phyloP scores from a whole-genome alignment of 2,329 filamentous ascomycete genomes.

The Colletotrichum zoysiae region DNA sequence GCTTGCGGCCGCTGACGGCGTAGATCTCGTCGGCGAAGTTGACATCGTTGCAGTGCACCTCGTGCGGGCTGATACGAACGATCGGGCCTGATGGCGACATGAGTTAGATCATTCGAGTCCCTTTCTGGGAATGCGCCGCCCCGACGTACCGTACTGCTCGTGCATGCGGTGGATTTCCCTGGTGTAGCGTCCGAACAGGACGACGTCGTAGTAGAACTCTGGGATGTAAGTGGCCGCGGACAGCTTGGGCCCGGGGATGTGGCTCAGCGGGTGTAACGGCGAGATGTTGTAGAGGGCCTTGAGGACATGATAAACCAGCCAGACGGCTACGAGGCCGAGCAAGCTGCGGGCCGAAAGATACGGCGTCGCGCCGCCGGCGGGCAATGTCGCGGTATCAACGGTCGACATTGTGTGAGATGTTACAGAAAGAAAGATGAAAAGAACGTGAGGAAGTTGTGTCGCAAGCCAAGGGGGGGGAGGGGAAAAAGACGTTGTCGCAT shows the following conservation, averaged over 20 bases:
- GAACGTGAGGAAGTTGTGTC: constrained; percentile 1
- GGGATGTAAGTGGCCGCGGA: constrained; percentile 53
- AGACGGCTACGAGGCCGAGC: constrained; percentile 44
- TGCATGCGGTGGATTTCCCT: constrained; percentile 53
- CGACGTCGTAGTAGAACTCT: constrained; percentile 55
- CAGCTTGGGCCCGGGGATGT: constrained; percentile 54
- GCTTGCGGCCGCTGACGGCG: constrained; percentile 44
- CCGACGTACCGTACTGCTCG: constrained; percentile 51
- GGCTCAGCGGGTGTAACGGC: constrained; percentile 53
- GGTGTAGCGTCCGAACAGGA: constrained; percentile 52
- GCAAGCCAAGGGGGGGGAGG: constrained; percentile 6
- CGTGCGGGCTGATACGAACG: constrained; percentile 55
- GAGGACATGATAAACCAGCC: constrained; percentile 49
- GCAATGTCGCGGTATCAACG: constrained; percentile 18
- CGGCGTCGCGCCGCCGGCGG: constrained; percentile 23
- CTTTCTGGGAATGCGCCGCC: neutral
- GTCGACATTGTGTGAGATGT: constrained; percentile 25
- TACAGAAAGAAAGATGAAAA: neutral
- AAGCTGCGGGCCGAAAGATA: constrained; percentile 21
- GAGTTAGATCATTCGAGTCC: neutral
- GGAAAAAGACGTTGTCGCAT: constrained; percentile 20
- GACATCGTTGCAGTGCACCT: constrained; percentile 54
- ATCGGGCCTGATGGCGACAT: constrained; percentile 50
- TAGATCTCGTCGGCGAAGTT: constrained; percentile 56
- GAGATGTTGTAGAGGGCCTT: constrained; percentile 53